phyloP scores from a whole-genome alignment of 305 asterid genomes.

The Caryopteris hybrid region DNA sequence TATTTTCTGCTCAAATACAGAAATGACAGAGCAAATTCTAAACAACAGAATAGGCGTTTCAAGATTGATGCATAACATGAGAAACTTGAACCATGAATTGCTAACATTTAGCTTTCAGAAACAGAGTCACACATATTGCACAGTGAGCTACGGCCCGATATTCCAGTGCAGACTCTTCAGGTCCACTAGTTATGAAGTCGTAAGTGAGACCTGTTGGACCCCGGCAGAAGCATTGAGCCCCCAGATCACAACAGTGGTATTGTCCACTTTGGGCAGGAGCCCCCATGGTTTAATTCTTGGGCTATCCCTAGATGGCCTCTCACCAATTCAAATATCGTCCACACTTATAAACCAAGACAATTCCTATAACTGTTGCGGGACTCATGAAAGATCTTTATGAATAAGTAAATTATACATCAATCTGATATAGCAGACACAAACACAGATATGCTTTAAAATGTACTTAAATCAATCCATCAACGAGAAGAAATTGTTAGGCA shows the following conservation, averaged over 20 bases:
- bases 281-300: no score
- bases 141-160: neutral
- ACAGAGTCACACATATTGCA: neutral
- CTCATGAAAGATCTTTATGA: neutral
- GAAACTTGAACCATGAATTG: neutral
- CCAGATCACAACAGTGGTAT: no score
- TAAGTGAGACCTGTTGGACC: neutral
- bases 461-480: neutral
- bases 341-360: no score
- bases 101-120: neutral
- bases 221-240: no score
- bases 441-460: neutral
- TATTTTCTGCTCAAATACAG: slow-evolving; percentile 3
- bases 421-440: neutral
- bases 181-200: neutral
- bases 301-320: neutral
- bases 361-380: no score
- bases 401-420: neutral
- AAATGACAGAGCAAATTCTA: neutral
- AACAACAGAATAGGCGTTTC: neutral
- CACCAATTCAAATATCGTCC: neutral
- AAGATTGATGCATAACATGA: neutral
- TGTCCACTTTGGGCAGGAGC: no score
- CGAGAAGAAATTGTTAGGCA: neutral
- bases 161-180: neutral